Evolutionary conservation across 2,329 filamentous ascomycete species (phyloP).

Genomic region (Botryotinia narcissicola): DNA sequence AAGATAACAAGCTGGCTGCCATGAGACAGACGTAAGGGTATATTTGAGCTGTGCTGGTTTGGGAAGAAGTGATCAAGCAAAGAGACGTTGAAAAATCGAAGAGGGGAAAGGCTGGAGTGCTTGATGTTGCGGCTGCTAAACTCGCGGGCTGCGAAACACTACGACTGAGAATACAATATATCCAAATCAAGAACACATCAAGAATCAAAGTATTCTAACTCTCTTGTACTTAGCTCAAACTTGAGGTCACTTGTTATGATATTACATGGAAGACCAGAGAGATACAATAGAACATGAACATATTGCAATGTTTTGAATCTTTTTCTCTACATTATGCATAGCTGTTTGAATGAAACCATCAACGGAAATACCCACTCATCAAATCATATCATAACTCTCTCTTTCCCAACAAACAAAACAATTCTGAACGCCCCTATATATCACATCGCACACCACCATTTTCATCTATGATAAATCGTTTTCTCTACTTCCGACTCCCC

Average conservation of each 20-base stretch:
- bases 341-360: background rate
- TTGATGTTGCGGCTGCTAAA: background rate
- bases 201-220: background rate
- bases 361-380: background rate
- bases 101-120: background rate
- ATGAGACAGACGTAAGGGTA: background rate
- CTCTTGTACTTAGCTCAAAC: background rate
- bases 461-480: conserved; percentile 2
- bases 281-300: background rate
- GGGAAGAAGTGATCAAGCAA: background rate
- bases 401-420: background rate
- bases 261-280: background rate
- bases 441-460: background rate
- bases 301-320: background rate
- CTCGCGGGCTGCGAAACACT: background rate
- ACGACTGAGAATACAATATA: background rate
- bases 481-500: background rate
- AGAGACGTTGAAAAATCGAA: background rate
- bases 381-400: background rate
- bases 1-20: background rate
- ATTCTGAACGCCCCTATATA: background rate
- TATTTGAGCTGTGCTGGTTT: background rate
- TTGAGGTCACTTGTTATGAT: background rate
- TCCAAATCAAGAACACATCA: background rate
- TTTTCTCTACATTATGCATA: background rate